Evolutionary conservation across 306 rosid species (phyloP), one percentile per base, ranked within the genome.

Genomic region (Dryas drummondii): DNA sequence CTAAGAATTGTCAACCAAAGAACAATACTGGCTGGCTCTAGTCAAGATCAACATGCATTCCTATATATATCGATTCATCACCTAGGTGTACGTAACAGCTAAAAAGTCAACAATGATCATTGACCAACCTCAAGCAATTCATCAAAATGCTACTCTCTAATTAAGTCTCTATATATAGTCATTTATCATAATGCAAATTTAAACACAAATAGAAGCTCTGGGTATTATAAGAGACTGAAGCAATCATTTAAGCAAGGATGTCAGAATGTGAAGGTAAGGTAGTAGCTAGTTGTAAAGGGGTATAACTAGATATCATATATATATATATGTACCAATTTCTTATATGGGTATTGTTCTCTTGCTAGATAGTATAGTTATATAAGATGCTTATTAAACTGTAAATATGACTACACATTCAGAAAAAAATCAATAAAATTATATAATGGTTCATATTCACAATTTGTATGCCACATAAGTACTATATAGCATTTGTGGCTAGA

Each of bases 261-360:
- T 57, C 76, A 13, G 57, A 46, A 57, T 58, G 76, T 5, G 46
- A 72, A 72, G 76, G 68, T 72, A 58, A 4, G 6, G 55, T 22
- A 57, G 45, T 15, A 41, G 7, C 37, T 27, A 27, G 2, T 27
- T 27, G 2, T 27, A 27, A 27, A 27, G 37, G 37, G 37, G 37
- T 27, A 27, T 27, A 27, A 27, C 37, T 27, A 27, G 37, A 27
- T 27, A 27, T 27, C 37, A 27, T 27, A 27, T 27, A 27, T 27
- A 27, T 27, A 27, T 27, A 27, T 27, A 1, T 27, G 2, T 27
- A 27, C 2, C 37, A 27, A 27, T 27, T 27, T 27, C 37, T 27
- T 27, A 27, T 2, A 2, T 27, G 37, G 37, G 2, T 27, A 27
- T 27, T 27, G 37, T 27, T 27, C 2, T 27, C 37, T 27, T 27